A percentile compares a stretch with the other conserved stretches of the same genome.
phyloP scores from a whole-genome alignment of 352 stramenopile species.

The Pythium insidiosum region DNA sequence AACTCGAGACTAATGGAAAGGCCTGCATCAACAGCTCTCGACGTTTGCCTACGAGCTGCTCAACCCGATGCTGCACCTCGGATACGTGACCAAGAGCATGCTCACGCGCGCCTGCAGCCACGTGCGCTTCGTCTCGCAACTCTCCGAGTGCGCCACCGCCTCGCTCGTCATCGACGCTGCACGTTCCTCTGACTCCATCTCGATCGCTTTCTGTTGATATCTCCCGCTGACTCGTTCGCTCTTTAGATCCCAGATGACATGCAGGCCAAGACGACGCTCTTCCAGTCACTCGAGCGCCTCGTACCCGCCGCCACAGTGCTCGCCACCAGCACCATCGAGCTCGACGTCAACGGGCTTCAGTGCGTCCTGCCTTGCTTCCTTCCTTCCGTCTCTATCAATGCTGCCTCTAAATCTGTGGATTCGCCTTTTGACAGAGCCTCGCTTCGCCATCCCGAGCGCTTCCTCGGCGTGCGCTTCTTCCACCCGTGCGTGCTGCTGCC shows the following conservation, averaged over 20 bases:
- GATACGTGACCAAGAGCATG: slow-evolving; percentile 75
- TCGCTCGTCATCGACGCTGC: slow-evolving; percentile 59
- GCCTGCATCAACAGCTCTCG: slow-evolving; percentile 22
- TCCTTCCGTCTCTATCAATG: too few species aligned
- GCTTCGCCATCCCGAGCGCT: slow-evolving; percentile 30
- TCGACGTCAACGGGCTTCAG: slow-evolving; percentile 56
- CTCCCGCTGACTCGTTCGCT: too few species aligned
- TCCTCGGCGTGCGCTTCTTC: slow-evolving; percentile 71
- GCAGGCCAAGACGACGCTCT: slow-evolving; percentile 48
- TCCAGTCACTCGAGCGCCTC: slow-evolving; percentile 44
- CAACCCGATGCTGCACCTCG: slow-evolving; percentile 59
- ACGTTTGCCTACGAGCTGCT: slow-evolving; percentile 56
- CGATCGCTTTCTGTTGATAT: neutral
- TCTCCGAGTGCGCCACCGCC: slow-evolving; percentile 38
- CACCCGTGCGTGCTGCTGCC: slow-evolving; percentile 57
- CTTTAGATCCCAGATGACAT: slow-evolving; percentile 50
- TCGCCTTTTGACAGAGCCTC: slow-evolving; percentile 14
- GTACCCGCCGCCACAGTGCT: slow-evolving; percentile 48
- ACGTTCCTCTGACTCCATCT: neutral
- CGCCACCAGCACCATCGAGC: slow-evolving; percentile 50
- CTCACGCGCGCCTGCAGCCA: slow-evolving; percentile 44
- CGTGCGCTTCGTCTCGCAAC: slow-evolving; percentile 33
- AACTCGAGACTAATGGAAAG: neutral
- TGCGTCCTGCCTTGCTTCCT: too few species aligned
- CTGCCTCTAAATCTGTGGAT: neutral